Base-by-base conservation (phyloP, 2,329 filamentous ascomycete genomes). In the Sordariomycetes sp. region DNA sequence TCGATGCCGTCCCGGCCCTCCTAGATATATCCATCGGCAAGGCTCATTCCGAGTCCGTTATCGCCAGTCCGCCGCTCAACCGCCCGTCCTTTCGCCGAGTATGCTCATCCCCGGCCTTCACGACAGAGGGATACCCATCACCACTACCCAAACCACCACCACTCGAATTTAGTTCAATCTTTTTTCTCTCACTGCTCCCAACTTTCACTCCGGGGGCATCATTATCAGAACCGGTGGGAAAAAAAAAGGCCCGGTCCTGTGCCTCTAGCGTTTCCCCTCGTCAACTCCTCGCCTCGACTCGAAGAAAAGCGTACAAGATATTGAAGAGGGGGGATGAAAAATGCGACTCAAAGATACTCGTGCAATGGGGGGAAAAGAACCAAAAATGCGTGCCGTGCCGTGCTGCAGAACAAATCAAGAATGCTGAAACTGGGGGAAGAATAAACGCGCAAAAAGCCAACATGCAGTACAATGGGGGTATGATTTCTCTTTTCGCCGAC, bases 401-500 rank as follows among this genome's bases (percentile, higher is more conserved):
- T 58, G 56, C 53, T 54, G 39, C 56, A 48, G 59, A 54, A 32
- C n/a, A 32, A 8, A 36, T 35, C 10, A 6, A 22, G n/a, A 17
- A 52, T 54, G 32, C 36, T 65, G 63, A 56, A 60, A 12, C 15
- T 48, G 61, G 59, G 62, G 58, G 64, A 55, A 61, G 62, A 61
- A 63, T 62, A 56, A 59, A 53, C 60, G 59, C 60, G 61, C 62
- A 62, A 60, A 60, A 22, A 52, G 15, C n/a, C 17, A 17, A 22
- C 25, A 36, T 28, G 22, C 39, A 32, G 51, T 57, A 57, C 55
- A 57, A 59, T 58, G 68, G 69, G 70, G 70, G 71, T 70, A 69
- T 69, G 69, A 65, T 22, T 12, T 22, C 22, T 64, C 64, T 64
- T 62, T 67, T 62, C 67, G 62, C 59, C 62, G 62, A 55, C 61